phyloP scores from a whole-genome alignment of 208 protist genomes.

The Leishmania braziliensis region DNA sequence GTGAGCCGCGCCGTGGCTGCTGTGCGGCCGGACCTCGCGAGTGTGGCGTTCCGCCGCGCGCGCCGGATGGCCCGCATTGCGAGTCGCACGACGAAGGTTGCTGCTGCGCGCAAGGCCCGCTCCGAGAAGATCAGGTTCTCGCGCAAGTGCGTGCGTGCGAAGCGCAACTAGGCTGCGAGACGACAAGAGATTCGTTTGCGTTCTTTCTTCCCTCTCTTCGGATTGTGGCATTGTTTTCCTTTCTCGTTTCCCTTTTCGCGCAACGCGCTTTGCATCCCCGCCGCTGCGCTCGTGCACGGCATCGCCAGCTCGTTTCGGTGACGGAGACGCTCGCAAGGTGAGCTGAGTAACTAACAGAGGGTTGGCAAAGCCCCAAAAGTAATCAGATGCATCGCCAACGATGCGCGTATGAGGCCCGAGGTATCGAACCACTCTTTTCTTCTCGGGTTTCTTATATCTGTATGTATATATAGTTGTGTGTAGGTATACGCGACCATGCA shows the following conservation, averaged over 20 bases:
- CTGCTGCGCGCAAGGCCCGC: conserved; percentile 77
- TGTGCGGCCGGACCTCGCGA: conserved; percentile 81
- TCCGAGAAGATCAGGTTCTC: conserved; percentile 74
- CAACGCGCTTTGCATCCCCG: background rate
- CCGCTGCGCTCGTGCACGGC: background rate
- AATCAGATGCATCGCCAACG: conserved; percentile 87
- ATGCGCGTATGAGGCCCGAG: conserved; percentile 49
- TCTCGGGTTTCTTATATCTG: background rate
- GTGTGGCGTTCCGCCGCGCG: conserved; percentile 80
- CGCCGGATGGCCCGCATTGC: conserved; percentile 67
- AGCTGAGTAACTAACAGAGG: conserved; percentile 72
- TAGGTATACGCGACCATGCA: too few species aligned
- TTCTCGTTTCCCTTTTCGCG: background rate
- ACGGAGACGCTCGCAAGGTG: background rate
- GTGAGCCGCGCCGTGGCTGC: conserved; percentile 73
- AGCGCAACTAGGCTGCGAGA: conserved; percentile 44
- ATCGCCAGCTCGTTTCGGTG: background rate
- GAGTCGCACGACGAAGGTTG: conserved; percentile 66
- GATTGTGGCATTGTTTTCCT: conserved; percentile 4
- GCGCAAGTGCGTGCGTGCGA: conserved; percentile 76
- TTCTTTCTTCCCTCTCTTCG: conserved; percentile 7
- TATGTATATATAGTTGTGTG: background rate
- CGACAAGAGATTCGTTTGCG: conserved; percentile 1
- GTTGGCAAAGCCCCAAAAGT: conserved; percentile 79
- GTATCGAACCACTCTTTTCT: background rate